These are phyloP conservation scores for Paramecium biaurelia DNA, from an alignment of 73 alveolate genomes.

Conservation along the genomic window DNA sequence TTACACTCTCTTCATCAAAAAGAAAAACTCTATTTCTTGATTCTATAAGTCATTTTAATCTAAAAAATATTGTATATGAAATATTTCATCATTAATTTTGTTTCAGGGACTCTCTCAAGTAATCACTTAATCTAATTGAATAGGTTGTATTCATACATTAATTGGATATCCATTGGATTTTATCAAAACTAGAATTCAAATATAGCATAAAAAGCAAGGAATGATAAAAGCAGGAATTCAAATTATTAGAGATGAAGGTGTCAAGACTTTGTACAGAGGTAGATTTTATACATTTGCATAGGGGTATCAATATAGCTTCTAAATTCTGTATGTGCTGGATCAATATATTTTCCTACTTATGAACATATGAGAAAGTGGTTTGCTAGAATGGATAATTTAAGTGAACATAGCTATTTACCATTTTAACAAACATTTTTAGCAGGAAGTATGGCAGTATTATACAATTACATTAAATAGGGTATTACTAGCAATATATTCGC, in stretches of 20 bases:
- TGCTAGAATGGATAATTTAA: constrained; percentile 8
- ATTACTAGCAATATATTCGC: not conserved
- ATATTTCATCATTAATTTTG: constrained; percentile 21
- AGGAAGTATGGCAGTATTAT: constrained; percentile 22
- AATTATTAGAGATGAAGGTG: constrained; percentile 11
- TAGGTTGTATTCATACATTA: constrained; percentile 1
- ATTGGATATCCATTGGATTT: constrained; percentile 45
- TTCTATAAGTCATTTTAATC: not conserved
- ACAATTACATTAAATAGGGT: not conserved
- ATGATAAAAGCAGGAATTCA: not conserved
- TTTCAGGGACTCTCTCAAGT: constrained; percentile 34
- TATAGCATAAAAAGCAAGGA: not conserved
- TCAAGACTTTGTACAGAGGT: constrained; percentile 29
- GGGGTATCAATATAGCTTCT: constrained; percentile 15
- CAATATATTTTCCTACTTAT: constrained; percentile 26
- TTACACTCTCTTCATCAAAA: not conserved
- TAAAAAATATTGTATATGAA: not conserved
- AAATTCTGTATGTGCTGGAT: not conserved
- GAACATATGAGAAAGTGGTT: constrained; percentile 10
- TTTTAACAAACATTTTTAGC: constrained; percentile 23
- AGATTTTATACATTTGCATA: not conserved
- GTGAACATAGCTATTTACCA: constrained; percentile 23
- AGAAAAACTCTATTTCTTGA: not conserved
- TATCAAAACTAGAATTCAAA: constrained; percentile 45
- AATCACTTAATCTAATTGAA: not conserved